phyloP scores from a whole-genome alignment of 148 eudicot species.

The Talinum fruticosum region DNA sequence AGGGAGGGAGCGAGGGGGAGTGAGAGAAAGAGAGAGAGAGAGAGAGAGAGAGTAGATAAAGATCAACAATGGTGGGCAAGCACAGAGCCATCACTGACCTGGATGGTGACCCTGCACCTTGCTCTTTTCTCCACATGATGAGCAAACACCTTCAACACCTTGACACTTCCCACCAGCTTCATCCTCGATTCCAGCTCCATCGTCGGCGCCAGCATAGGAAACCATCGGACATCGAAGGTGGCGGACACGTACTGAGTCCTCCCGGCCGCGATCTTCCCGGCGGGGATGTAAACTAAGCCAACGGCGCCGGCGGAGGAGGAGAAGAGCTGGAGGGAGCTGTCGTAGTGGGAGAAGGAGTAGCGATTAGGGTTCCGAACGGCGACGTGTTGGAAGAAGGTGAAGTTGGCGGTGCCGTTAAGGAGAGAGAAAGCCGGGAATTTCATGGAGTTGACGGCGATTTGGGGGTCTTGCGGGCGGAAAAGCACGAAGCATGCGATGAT shows the following conservation, averaged over 20 bases:
- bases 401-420: slow-evolving; percentile 56
- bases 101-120: slow-evolving; percentile 55
- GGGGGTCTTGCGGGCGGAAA: slow-evolving; percentile 67
- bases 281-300: slow-evolving; percentile 32
- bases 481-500: slow-evolving; percentile 52
- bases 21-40: not conserved
- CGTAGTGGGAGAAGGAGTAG: slow-evolving; percentile 69
- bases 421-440: slow-evolving; percentile 64
- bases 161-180: slow-evolving; percentile 76
- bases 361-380: slow-evolving; percentile 83
- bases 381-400: slow-evolving; percentile 75
- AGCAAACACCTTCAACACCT: slow-evolving; percentile 66
- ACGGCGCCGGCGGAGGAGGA: slow-evolving; percentile 40
- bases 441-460: slow-evolving; percentile 61
- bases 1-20: not conserved
- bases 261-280: too few relatives aligned
- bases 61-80: slow-evolving; percentile 61
- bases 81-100: slow-evolving; percentile 57
- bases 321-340: slow-evolving; percentile 75
- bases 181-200: slow-evolving; percentile 73
- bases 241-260: slow-evolving; percentile 57
- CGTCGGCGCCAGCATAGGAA: slow-evolving; percentile 36
- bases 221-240: slow-evolving; percentile 50
- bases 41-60: too few relatives aligned
- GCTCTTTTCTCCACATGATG: slow-evolving; percentile 61